phyloP scores from a whole-genome alignment of 2,329 filamentous ascomycete genomes.

The Knoxdaviesia proteae region DNA sequence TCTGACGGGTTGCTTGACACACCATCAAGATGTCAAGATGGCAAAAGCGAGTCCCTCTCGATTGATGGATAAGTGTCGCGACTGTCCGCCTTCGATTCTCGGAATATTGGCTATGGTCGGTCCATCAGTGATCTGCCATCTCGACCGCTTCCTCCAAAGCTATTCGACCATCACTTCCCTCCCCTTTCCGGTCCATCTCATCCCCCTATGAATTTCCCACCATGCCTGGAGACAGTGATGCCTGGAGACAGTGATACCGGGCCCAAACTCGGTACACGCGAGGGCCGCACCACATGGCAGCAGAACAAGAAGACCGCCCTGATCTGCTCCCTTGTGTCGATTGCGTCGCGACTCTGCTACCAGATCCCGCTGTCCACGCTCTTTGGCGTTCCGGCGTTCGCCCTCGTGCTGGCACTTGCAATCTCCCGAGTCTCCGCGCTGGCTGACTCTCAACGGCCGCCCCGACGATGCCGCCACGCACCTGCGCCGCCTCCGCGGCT shows the following conservation, averaged over 20 bases:
- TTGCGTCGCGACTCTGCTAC: conserved; percentile 2
- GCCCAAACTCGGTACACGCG: conserved; percentile 1
- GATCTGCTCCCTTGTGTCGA: conserved; percentile 1
- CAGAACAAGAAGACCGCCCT: conserved; percentile 1
- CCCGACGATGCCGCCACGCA: conserved; percentile 1
- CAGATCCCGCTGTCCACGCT: conserved; percentile 3
- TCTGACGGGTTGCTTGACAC: too few species aligned
- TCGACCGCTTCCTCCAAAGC: too few species aligned
- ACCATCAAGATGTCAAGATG: too few species aligned
- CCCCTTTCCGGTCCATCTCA: too few species aligned
- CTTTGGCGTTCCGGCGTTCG: conserved; percentile 1
- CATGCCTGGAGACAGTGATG: too few species aligned
- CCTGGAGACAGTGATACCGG: background rate
- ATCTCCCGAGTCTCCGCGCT: conserved; percentile 3
- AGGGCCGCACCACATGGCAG: conserved; percentile 1
- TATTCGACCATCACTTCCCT: too few species aligned
- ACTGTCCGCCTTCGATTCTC: too few species aligned
- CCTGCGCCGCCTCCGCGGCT: conserved; percentile 1
- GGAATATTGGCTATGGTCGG: too few species aligned
- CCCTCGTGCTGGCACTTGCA: background rate
- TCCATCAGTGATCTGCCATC: too few species aligned
- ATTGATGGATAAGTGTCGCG: too few species aligned
- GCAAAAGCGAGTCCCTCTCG: too few species aligned
- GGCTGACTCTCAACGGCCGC: conserved; percentile 1
- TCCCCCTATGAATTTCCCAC: too few species aligned